phyloP scores from a whole-genome alignment of 2,329 filamentous ascomycete species.

The Colletotrichum eleusines region DNA sequence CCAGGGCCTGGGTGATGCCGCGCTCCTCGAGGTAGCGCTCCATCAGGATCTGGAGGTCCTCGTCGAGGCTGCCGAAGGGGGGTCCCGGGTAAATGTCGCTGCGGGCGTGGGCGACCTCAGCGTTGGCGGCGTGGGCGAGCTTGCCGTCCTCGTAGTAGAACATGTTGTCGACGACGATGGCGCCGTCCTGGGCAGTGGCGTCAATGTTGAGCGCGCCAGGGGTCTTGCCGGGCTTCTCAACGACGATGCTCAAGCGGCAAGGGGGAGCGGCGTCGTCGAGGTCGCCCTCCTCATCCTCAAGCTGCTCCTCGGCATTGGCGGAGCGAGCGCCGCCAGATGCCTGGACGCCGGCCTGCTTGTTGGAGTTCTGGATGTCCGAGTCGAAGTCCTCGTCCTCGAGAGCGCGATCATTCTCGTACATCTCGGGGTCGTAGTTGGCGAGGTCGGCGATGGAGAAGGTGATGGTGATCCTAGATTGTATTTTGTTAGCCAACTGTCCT shows the following conservation, averaged over 20 bases:
- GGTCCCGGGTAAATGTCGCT: conserved; percentile 89
- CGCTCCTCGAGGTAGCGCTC: conserved; percentile 96
- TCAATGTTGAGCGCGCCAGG: conserved; percentile 86
- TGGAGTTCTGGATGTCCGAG: conserved; percentile 62
- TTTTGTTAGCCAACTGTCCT: background rate
- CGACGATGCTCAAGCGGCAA: conserved; percentile 84
- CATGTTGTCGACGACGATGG: conserved; percentile 89
- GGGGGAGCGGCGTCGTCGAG: conserved; percentile 74
- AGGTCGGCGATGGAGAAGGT: conserved; percentile 89
- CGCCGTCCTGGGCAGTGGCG: conserved; percentile 85
- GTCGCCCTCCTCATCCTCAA: conserved; percentile 63
- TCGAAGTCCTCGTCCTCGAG: conserved; percentile 64
- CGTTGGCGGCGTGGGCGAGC: conserved; percentile 79
- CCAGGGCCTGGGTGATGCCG: conserved; percentile 87
- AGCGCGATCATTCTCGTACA: conserved; percentile 67
- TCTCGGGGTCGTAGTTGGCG: conserved; percentile 72
- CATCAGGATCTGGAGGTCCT: conserved; percentile 92
- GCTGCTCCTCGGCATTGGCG: conserved; percentile 65
- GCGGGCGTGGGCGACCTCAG: conserved; percentile 82
- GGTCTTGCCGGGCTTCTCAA: conserved; percentile 84
- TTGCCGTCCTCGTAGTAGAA: conserved; percentile 86
- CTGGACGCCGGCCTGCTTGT: conserved; percentile 67
- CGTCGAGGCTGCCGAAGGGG: conserved; percentile 92
- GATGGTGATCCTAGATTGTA: conserved; percentile 73
- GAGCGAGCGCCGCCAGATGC: conserved; percentile 63